Evolutionary conservation across 495 filamentous ascomycete genomes (phyloP).

Genomic region (Podospora anserina): DNA sequence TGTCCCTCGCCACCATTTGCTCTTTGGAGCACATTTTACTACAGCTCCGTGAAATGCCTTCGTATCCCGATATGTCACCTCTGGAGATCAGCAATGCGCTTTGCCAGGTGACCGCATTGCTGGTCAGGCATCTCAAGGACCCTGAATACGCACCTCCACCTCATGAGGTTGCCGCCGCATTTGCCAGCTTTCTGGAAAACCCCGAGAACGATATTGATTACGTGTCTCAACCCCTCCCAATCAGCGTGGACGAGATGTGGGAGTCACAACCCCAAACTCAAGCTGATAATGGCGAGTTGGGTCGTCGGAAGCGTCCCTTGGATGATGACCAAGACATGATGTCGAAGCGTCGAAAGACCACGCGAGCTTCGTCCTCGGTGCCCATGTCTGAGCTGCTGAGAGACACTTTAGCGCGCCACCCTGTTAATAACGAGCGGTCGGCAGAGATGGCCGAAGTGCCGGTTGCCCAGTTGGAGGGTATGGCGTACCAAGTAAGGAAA

Average conservation of each 20-base stretch:
- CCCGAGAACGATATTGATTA: constrained; percentile 34
- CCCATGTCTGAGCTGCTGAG: constrained; percentile 30
- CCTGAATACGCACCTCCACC: constrained; percentile 31
- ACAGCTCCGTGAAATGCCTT: constrained; percentile 28
- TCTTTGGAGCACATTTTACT: constrained; percentile 44
- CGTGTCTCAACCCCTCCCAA: constrained; percentile 35
- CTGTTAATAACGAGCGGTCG: background rate
- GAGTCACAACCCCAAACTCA: constrained; percentile 20
- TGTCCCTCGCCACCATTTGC: constrained; percentile 37
- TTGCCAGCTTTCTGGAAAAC: constrained; percentile 35
- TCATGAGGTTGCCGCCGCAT: constrained; percentile 35
- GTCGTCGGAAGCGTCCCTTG: constrained; percentile 37
- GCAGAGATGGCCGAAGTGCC: constrained; percentile 28
- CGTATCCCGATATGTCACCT: constrained; percentile 28
- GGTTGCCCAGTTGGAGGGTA: constrained; percentile 35
- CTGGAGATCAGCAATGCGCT: constrained; percentile 43
- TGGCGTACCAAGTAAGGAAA: constrained; percentile 34
- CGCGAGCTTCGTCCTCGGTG: constrained; percentile 12
- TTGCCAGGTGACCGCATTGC: constrained; percentile 31
- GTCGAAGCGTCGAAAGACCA: constrained; percentile 24
- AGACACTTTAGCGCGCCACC: constrained; percentile 19
- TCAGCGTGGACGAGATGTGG: constrained; percentile 38
- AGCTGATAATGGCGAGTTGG: constrained; percentile 10
- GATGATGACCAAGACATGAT: background rate
- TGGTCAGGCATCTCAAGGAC: constrained; percentile 33